These are phyloP conservation scores for Cicer bijugum DNA, from an alignment of 306 rosid species.

Conservation along the genomic window DNA sequence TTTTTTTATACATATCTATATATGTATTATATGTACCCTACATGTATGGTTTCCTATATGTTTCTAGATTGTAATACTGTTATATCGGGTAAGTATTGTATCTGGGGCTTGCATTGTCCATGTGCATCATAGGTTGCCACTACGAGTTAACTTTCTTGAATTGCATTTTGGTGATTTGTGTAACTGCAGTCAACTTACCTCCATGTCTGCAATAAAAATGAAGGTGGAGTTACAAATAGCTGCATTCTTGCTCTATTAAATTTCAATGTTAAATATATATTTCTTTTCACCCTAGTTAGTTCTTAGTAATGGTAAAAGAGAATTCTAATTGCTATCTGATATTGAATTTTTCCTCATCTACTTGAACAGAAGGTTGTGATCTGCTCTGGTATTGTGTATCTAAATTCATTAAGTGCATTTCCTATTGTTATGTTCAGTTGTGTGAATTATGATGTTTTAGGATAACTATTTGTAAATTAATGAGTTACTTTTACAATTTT, in stretches of 20 bases:
- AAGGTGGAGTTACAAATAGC: slow-evolving; percentile 3
- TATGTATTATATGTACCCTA: too few relatives aligned
- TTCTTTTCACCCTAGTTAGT: not conserved
- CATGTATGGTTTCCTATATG: too few relatives aligned
- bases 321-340: not conserved
- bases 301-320: not conserved
- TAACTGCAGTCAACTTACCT: not conserved
- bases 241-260: slow-evolving; percentile 4
- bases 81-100: too few relatives aligned
- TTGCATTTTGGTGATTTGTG: not conserved
- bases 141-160: not conserved
- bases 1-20: too few relatives aligned
- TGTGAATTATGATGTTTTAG: not conserved
- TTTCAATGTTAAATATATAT: slow-evolving; percentile 13
- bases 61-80: too few relatives aligned
- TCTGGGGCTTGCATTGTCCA: too few relatives aligned
- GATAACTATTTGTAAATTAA: slow-evolving; percentile 10
- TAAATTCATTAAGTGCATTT: too few relatives aligned
- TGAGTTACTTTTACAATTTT: not conserved
- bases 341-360: slow-evolving; percentile 15
- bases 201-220: slow-evolving; percentile 10
- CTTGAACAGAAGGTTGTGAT: not conserved
- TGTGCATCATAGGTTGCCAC: too few relatives aligned
- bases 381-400: slow-evolving; percentile 4
- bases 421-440: not conserved